Evolutionary conservation across 2,329 filamentous ascomycete species (phyloP).

Genomic region (Microcyclospora pomicola): DNA sequence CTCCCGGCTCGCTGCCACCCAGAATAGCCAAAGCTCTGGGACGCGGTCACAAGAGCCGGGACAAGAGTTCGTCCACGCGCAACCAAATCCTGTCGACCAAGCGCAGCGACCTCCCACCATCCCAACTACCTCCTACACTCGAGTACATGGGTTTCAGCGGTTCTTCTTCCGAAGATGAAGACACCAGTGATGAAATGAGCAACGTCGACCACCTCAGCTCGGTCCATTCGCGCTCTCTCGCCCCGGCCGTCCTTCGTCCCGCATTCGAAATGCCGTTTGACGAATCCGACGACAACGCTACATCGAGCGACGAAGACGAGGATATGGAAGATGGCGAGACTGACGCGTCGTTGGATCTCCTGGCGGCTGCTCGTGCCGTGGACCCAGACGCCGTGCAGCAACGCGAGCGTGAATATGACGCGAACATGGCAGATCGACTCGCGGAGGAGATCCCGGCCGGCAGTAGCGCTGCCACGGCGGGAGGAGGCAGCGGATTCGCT

Average conservation of each 20-base stretch:
- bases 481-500: slow-evolving; percentile 35
- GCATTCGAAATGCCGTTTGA: slow-evolving; percentile 1
- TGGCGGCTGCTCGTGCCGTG: slow-evolving; percentile 30
- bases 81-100: slow-evolving; percentile 54
- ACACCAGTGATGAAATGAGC: slow-evolving; percentile 21
- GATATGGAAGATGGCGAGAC: slow-evolving; percentile 20
- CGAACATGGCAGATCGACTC: slow-evolving; percentile 32
- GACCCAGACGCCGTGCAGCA: slow-evolving; percentile 29
- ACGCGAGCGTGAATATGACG: slow-evolving; percentile 34
- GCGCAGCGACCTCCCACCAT: slow-evolving; percentile 45
- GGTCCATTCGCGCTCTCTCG: slow-evolving; percentile 14
- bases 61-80: slow-evolving; percentile 36
- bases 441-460: slow-evolving; percentile 36
- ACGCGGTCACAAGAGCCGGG: no score
- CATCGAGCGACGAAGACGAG: slow-evolving; percentile 20
- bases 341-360: slow-evolving; percentile 30
- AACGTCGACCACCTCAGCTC: slow-evolving; percentile 9
- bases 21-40: slow-evolving; percentile 24
- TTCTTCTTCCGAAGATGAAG: slow-evolving; percentile 22
- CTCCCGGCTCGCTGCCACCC: slow-evolving; percentile 6
- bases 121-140: slow-evolving; percentile 30
- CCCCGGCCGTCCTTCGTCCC: slow-evolving; percentile 20
- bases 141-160: slow-evolving; percentile 28
- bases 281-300: slow-evolving; percentile 10
- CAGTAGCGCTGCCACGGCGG: slow-evolving; percentile 35